Conservation (phyloP, 2,329 filamentous ascomycete genomes). For the Davidsoniella virescens region DNA sequence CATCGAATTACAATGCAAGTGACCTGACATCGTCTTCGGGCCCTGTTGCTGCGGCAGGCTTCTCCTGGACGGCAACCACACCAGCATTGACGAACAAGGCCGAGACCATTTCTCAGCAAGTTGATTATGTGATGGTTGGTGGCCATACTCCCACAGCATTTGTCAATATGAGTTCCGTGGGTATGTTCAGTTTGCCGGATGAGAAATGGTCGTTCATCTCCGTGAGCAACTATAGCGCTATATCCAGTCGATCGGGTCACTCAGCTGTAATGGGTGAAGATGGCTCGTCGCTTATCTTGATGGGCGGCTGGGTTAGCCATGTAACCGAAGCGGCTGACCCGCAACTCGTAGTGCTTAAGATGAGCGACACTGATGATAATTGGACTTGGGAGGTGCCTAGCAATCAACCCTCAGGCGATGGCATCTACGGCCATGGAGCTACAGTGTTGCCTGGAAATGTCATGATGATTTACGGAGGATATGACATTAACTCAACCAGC, state of each 20-base stretch:
- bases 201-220: constrained; percentile 71
- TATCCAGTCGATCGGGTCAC: constrained; percentile 80
- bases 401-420: constrained; percentile 28
- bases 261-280: constrained; percentile 68
- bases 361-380: constrained; percentile 58
- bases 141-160: constrained; percentile 74
- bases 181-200: constrained; percentile 73
- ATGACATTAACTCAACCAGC: constrained; percentile 28
- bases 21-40: constrained; percentile 19
- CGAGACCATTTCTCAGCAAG: constrained; percentile 51
- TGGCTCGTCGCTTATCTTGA: constrained; percentile 58
- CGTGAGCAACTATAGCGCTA: constrained; percentile 18
- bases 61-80: constrained; percentile 59
- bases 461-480: constrained; percentile 51
- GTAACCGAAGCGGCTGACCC: constrained; percentile 59
- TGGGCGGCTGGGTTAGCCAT: constrained; percentile 89
- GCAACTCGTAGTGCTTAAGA: constrained; percentile 59
- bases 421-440: constrained; percentile 48
- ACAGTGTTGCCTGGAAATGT: constrained; percentile 48
- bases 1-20: constrained; percentile 18
- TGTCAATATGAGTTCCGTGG: constrained; percentile 86
- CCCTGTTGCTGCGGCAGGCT: constrained; percentile 57
- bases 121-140: constrained; percentile 66
- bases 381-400: constrained; percentile 57
- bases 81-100: constrained; percentile 54